Base-by-base conservation (phyloP, 2,329 filamentous ascomycete species). In the Cytospora piceicola region DNA sequence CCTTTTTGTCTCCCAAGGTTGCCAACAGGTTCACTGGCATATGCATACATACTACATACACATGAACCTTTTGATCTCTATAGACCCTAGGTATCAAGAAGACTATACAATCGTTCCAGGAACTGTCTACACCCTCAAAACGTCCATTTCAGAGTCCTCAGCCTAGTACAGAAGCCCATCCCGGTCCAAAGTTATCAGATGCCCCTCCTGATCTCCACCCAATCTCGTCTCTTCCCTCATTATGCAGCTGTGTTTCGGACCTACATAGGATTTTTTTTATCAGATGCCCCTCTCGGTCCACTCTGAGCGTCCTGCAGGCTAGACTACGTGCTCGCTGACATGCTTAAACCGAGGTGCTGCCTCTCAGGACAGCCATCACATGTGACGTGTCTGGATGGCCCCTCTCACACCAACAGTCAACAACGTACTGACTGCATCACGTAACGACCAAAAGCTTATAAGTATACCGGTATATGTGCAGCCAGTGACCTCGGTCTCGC, bases 101-200 rank as follows among this genome's bases (percentile, higher is more conserved):
- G 20, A n/a, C 20, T 46, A 20, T 46, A 22, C 22, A 9, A 20
- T n/a, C 20, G 42, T n/a, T 17, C 11, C 32, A 8, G 11, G 32
- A n/a, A n/a, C 8, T 3, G 20, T 20, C 8, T 9, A 22, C 42
- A 9, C 20, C 7, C 42, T 22, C 20, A 22, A 9, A 14, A 7
- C 46, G 6, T 42, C 9, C 17, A 42, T 20, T 7, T 42, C 34
- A n/a, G n/a, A n/a, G 17, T 15, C 39, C 4, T 20, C 39, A 42
- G 20, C n/a, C 46, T 49, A 22, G 56, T 36, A 27, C 8, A 20
- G 27, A 24, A 51, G 27, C 61, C 42, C 55, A 67, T 62, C 66
- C 66, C 39, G 39, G 65, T 65, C 30, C 61, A 67, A 67, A 63
- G 55, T 67, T 66, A 67, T 67, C 66, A 59, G 66, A 67, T 67